These are phyloP conservation scores for Hansenula anomala DNA, from an alignment of 1,139 yeast genomes.

Conservation along the genomic window DNA sequence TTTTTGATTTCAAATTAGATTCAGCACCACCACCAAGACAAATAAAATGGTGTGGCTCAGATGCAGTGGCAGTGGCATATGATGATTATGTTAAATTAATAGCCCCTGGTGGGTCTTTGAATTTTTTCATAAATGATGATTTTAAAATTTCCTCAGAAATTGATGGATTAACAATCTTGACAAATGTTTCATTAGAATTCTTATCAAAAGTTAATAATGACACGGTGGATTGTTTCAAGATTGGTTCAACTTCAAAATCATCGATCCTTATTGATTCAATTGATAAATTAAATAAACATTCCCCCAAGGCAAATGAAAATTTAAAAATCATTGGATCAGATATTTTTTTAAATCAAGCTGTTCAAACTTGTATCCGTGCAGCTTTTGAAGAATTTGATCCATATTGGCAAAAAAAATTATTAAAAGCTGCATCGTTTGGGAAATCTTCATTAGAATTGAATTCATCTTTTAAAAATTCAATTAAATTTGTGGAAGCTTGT, in stretches of 20 bases:
- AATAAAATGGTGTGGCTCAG: slow-evolving; percentile 83
- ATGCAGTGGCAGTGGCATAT: slow-evolving; percentile 61
- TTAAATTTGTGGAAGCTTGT: slow-evolving; percentile 53
- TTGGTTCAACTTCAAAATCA: slow-evolving; percentile 82
- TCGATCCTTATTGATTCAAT: slow-evolving; percentile 81
- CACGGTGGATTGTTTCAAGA: slow-evolving; percentile 61
- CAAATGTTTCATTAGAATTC: slow-evolving; percentile 55
- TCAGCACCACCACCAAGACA: slow-evolving; percentile 36
- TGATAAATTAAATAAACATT: slow-evolving; percentile 61
- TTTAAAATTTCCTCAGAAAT: slow-evolving; percentile 43
- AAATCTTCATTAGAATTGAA: slow-evolving; percentile 39
- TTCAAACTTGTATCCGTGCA: slow-evolving; percentile 67
- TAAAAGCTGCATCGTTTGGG: slow-evolving; percentile 85
- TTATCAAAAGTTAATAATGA: slow-evolving; percentile 58
- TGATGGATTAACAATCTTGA: slow-evolving; percentile 71
- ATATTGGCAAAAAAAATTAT: slow-evolving; percentile 71
- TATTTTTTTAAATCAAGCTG: slow-evolving; percentile 52
- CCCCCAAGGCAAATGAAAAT: slow-evolving; percentile 84
- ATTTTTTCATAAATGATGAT: slow-evolving; percentile 37
- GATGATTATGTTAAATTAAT: slow-evolving; percentile 63
- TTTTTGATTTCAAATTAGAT: slow-evolving; percentile 43
- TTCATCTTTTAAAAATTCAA: slow-evolving; percentile 1
- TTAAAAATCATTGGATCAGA: slow-evolving; percentile 48
- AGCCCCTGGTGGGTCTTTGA: slow-evolving; percentile 62
- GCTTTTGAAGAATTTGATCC: slow-evolving; percentile 76